Percentiles rank a stretch among this genome's conserved stretches.
These are phyloP conservation scores for Talaromyces liani DNA, from an alignment of 495 filamentous ascomycete species.

Conservation along the genomic window DNA sequence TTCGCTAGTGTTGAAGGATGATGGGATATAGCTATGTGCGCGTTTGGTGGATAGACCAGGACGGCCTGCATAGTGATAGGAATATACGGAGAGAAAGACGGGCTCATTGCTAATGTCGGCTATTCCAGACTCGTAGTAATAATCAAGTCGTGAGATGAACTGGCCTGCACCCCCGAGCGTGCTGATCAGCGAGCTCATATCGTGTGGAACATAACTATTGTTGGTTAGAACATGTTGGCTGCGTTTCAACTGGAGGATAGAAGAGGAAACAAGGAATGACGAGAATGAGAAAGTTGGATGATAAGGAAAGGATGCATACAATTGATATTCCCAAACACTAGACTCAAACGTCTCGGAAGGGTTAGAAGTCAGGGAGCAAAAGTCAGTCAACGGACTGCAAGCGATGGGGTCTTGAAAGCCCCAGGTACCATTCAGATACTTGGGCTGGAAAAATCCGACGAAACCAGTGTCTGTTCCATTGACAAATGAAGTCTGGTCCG, in stretches of 20 bases:
- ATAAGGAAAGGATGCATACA: conserved; percentile 17
- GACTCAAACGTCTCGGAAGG: conserved; percentile 52
- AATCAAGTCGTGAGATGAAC: conserved; percentile 30
- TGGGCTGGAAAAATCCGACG: conserved; percentile 28
- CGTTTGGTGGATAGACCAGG: conserved; percentile 26
- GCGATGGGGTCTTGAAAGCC: conserved; percentile 26
- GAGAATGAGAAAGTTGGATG: neutral
- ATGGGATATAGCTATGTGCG: conserved; percentile 30
- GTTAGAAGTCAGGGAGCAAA: conserved; percentile 44
- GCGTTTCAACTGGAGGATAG: conserved; percentile 23
- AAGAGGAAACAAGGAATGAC: neutral
- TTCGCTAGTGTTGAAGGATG: conserved; percentile 22
- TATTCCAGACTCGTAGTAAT: conserved; percentile 27
- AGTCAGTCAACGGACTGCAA: conserved; percentile 37
- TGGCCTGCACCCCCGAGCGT: conserved; percentile 25
- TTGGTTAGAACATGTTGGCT: conserved; percentile 16
- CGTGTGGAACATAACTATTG: conserved; percentile 35
- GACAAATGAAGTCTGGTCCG: conserved; percentile 42
- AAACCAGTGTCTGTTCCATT: conserved; percentile 32
- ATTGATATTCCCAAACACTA: conserved; percentile 53
- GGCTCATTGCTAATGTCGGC: conserved; percentile 34
- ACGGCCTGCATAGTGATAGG: conserved; percentile 37
- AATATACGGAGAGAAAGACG: conserved; percentile 32
- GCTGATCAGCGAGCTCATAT: conserved; percentile 26
- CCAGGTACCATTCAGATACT: conserved; percentile 28